phyloP scores from a whole-genome alignment of 106 monocot species.

The Phalaenopsis aphrodite region DNA sequence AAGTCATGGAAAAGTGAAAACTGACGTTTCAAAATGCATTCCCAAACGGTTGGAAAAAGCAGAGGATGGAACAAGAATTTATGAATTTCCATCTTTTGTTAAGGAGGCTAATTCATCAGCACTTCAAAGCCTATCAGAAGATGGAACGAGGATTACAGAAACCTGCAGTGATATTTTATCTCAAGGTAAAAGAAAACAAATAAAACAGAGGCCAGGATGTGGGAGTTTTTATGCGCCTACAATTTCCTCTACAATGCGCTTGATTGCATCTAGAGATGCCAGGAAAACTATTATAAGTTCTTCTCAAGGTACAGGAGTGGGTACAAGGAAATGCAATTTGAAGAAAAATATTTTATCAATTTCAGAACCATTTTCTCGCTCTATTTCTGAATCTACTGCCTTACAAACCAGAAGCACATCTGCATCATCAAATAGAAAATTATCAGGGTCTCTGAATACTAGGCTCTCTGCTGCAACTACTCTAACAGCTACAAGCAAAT shows the following conservation, averaged over 20 bases:
- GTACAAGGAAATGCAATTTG: not conserved
- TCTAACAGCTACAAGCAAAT: not conserved
- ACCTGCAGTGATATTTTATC: too few relatives aligned
- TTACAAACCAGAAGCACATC: not conserved
- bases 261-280: constrained; percentile 3
- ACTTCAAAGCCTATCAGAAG: not conserved
- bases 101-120: not conserved
- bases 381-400: not conserved
- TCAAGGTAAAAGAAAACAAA: not conserved
- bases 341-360: constrained; percentile 6
- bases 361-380: not conserved
- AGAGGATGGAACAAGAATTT: not conserved
- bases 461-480: not conserved
- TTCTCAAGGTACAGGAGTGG: not conserved
- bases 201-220: not conserved
- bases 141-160: too few relatives aligned
- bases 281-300: not conserved
- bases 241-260: not conserved
- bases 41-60: not conserved
- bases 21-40: not conserved
- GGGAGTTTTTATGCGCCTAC: constrained; percentile 1
- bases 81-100: not conserved
- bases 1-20: not conserved
- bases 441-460: not conserved
- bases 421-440: not conserved